Evolutionary conservation across 2,329 filamentous ascomycete species (phyloP).

Genomic region (Monosporascus sp.): DNA sequence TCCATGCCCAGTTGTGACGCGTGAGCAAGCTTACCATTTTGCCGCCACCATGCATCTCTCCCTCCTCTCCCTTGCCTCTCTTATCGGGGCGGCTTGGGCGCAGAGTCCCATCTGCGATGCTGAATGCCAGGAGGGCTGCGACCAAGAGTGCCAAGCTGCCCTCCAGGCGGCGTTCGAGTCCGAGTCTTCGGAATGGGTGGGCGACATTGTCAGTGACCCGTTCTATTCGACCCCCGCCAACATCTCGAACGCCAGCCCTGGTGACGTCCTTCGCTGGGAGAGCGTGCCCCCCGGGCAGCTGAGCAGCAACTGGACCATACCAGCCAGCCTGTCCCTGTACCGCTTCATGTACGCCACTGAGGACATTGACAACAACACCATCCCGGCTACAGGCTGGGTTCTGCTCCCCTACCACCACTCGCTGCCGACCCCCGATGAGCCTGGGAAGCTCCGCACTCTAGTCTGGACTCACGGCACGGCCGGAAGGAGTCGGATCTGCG

Average conservation of each 20-base stretch:
- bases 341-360: slow-evolving; percentile 13
- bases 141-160: too few relatives aligned
- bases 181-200: too few relatives aligned
- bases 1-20: too few relatives aligned
- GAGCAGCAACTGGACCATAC: slow-evolving; percentile 9
- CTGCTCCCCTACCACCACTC: slow-evolving; percentile 5
- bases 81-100: too few relatives aligned
- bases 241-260: slow-evolving; percentile 4
- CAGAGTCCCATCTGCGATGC: too few relatives aligned
- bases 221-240: slow-evolving; percentile 11
- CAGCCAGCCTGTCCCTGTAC: slow-evolving; percentile 6
- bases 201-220: slow-evolving; percentile 1
- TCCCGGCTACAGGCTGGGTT: slow-evolving; percentile 10
- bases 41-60: too few relatives aligned
- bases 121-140: too few relatives aligned
- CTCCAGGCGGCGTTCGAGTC: too few relatives aligned
- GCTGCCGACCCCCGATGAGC: not conserved
- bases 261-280: slow-evolving; percentile 14
- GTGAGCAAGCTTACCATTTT: too few relatives aligned
- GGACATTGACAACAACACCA: slow-evolving; percentile 9
- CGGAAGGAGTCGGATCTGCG: slow-evolving; percentile 13
- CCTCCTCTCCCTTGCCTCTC: too few relatives aligned
- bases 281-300: slow-evolving; percentile 4
- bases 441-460: slow-evolving; percentile 4
- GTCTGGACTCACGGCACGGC: slow-evolving; percentile 23